Evolutionary conservation across 108 stramenopile species (phyloP).

Genomic region (Cylindrotheca fusiformis): DNA sequence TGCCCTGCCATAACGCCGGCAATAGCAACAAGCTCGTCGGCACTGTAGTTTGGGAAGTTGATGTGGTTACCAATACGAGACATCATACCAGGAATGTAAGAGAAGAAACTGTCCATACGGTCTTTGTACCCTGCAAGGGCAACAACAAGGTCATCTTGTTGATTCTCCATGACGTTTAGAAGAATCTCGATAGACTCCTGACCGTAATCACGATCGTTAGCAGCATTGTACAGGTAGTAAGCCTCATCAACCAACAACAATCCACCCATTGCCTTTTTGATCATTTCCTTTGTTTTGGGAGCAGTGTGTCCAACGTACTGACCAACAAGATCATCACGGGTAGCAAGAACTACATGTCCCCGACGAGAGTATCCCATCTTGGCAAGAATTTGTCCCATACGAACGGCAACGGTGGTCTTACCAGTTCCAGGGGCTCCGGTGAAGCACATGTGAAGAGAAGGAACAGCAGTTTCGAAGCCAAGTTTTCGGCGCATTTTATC

Average conservation of each 20-base stretch:
- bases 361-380: constrained; percentile 97
- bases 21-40: constrained; percentile 94
- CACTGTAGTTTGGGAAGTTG: constrained; percentile 97
- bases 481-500: constrained; percentile 98
- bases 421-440: constrained; percentile 98
- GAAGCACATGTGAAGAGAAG: constrained; percentile 98
- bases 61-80: constrained; percentile 98
- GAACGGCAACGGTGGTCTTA: constrained; percentile 97
- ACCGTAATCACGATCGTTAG: constrained; percentile 98
- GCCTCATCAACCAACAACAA: constrained; percentile 98
- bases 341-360: constrained; percentile 96
- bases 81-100: constrained; percentile 98
- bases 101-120: constrained; percentile 98
- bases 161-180: constrained; percentile 97
- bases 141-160: constrained; percentile 96
- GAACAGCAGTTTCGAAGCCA: constrained; percentile 95
- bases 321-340: constrained; percentile 97
- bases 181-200: constrained; percentile 99
- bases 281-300: constrained; percentile 99
- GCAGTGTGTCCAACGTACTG: constrained; percentile 99
- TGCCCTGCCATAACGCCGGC: constrained; percentile 89
- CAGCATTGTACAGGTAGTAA: constrained; percentile 98
- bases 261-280: constrained; percentile 97
- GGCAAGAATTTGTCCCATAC: constrained; percentile 98
- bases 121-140: constrained; percentile 98